A percentile compares a stretch with the other conserved stretches of the same genome.
Conservation (phyloP, 345 rosid genomes). For the Murraya paniculata region DNA sequence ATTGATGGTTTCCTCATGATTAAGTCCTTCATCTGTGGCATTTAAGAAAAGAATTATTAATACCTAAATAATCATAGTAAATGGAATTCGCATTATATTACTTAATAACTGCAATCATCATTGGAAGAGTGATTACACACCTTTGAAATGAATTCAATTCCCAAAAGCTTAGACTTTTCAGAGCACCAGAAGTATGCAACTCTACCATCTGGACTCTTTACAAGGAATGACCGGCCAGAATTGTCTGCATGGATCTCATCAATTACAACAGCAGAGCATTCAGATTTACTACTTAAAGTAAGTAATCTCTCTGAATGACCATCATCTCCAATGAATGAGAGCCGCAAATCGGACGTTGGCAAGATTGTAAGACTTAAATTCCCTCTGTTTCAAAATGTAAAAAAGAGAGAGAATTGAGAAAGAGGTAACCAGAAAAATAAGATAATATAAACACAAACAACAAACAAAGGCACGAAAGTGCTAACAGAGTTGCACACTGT, state of each 20-base stretch:
- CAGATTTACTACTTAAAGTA: slow-evolving; percentile 49
- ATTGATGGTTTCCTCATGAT: slow-evolving; percentile 81
- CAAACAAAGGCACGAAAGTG: not conserved
- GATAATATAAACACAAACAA: not conserved
- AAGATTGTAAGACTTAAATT: slow-evolving; percentile 67
- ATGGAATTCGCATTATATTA: not conserved
- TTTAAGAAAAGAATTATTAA: not conserved
- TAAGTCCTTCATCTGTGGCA: slow-evolving; percentile 70
- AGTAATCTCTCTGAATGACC: slow-evolving; percentile 67
- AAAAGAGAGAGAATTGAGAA: slow-evolving; percentile 7
- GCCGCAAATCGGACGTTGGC: slow-evolving; percentile 85
- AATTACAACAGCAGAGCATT: slow-evolving; percentile 47
- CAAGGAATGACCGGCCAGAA: slow-evolving; percentile 82
- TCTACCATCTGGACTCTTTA: slow-evolving; percentile 54
- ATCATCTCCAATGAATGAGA: slow-evolving; percentile 80
- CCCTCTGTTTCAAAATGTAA: slow-evolving; percentile 57
- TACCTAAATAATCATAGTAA: not conserved
- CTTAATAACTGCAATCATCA: not conserved
- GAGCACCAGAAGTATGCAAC: slow-evolving; percentile 87
- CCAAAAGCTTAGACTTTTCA: slow-evolving; percentile 85
- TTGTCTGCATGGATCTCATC: slow-evolving; percentile 65
- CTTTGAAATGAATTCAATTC: slow-evolving; percentile 81
- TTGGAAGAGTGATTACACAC: slow-evolving; percentile 32
- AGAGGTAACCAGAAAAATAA: not conserved
- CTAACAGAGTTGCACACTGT: not conserved